Evolutionary conservation across 768 basidiomycete genomes (phyloP), one percentile per base, ranked within the genome.

Genomic region (Boletus subparvulus): DNA sequence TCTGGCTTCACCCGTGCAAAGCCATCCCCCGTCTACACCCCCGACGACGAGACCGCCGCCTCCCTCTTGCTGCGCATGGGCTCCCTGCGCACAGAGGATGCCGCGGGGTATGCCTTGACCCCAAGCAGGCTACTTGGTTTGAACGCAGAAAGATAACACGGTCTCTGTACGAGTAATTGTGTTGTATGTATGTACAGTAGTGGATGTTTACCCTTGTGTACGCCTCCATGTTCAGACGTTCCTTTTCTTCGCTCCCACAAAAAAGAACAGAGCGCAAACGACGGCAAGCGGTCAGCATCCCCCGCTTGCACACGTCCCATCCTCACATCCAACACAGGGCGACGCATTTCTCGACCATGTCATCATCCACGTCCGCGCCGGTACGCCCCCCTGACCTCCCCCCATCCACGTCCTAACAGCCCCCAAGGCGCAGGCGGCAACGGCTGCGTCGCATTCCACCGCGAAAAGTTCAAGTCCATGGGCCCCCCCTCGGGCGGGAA

Each of bases 401-500:
- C 24, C 36, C 56, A 24, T 39, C 32, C 21, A 14, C 48, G 7
- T 26, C 36, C 53, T 59, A 2, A 60, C 4, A 8, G 24, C 36
- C 12, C 43, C 44, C 50, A 63, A 90, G 94, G 94, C 16, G 85
- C 81, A 65, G 95, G 95, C 19, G 96, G 96, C 0, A 78, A 92
- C 54, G 96, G 96, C 24, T 92, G 94, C 60, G 92, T 89, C 24
- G 94, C 96, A 6, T 97, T 98, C 65, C 89, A 94, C 65, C 85
- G 92, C 55, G 93, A 96, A 74, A 92, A 92, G 67, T 93, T 82
- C 72, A 84, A 83, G 54, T 83, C 88, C 1, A 82, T 84, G 58
- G 92, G 93, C 0, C 93, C 94, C 1, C 94, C 96, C 0, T 95
- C 94, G 11, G 96, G 96, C 1, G 96, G 95, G 1, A 90, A 90